Evolutionary conservation across 1,139 yeast genomes (phyloP), one percentile per base, ranked within the genome.

Genomic region (Geotrichum citri-aurantii): DNA sequence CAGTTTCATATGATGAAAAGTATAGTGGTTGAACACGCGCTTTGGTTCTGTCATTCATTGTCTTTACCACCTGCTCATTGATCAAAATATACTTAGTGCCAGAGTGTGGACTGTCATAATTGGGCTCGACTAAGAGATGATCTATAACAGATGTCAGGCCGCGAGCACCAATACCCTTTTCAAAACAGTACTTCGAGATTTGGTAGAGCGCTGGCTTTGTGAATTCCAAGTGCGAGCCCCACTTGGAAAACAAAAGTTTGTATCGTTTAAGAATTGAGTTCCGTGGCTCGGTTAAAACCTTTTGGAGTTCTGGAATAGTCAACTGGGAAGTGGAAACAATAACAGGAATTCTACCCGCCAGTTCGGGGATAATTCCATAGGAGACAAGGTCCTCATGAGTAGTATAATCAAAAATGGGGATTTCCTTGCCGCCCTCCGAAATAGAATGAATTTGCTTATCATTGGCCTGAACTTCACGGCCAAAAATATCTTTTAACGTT

Each of bases 121-220:
- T 81, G 7, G 81, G 81, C 53, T 76, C 75, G 21, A 80, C 66
- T 24, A 81, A 66, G n/a, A 81, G 62, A 52, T 79, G 73, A 59
- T 80, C 84, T 76, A 81, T 72, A 11, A 80, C 77, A 1, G 80
- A 77, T 61, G 82, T 71, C 48, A 81, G 65, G 0, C 84, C 84
- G 64, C 85, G 73, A 0, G 84, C 85, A 26, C 85, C 85, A 0
- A 83, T 80, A 2, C 82, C 81, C 62, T 80, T 44, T 69, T 68
- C 50, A 78, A 54, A 63, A 0, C 84, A 81, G 27, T 76, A 65
- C 40, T 71, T 70, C 0, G 84, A 81, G 19, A 81, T 76, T 53
- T 69, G 71, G n/a, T 68, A 63, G 14, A 80, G 66, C 0, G 84
- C 84, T 11, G 72, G 72, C 11, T 69, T 69, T 0, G 84, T 81